Percentiles rank a stretch among this genome's conserved stretches.
Evolutionary conservation across 345 rosid genomes (phyloP).

Genomic region (Salix purpurea): DNA sequence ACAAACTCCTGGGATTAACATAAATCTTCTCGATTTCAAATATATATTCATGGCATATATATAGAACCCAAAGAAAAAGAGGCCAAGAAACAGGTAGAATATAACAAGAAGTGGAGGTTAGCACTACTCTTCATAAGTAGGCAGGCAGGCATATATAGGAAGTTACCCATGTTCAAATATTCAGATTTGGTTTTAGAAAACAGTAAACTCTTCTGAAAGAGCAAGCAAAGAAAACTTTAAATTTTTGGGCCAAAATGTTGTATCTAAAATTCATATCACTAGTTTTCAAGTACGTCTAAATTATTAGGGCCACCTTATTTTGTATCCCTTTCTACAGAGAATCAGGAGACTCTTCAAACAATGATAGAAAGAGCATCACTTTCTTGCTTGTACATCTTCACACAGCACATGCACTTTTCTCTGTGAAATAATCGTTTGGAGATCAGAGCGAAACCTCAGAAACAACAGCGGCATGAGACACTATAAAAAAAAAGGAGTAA

Average conservation of each 20-base stretch:
- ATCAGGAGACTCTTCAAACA: slow-evolving; percentile 5
- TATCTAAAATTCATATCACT: neutral
- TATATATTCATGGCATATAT: neutral
- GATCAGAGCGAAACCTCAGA: slow-evolving; percentile 5
- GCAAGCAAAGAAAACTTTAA: neutral
- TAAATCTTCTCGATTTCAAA: neutral
- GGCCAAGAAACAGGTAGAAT: neutral
- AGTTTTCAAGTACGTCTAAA: neutral
- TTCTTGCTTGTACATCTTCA: slow-evolving; percentile 10
- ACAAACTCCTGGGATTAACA: neutral
- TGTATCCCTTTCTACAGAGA: neutral
- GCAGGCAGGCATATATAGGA: neutral
- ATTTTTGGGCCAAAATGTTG: neutral
- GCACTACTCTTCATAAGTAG: no score
- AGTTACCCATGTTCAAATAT: neutral
- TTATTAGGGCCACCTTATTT: neutral
- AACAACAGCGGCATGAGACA: slow-evolving; percentile 21
- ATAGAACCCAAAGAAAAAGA: neutral
- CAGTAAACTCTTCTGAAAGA: neutral
- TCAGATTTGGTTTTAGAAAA: neutral
- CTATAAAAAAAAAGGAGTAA: slow-evolving; percentile 16
- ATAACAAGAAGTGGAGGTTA: no score
- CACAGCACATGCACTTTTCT: neutral
- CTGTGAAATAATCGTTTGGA: neutral
- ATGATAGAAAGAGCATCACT: slow-evolving; percentile 11